Percentiles rank a stretch among this genome's conserved stretches.
These are phyloP conservation scores for Brassica juncea DNA, from an alignment of 345 rosid species.

Conservation along the genomic window DNA sequence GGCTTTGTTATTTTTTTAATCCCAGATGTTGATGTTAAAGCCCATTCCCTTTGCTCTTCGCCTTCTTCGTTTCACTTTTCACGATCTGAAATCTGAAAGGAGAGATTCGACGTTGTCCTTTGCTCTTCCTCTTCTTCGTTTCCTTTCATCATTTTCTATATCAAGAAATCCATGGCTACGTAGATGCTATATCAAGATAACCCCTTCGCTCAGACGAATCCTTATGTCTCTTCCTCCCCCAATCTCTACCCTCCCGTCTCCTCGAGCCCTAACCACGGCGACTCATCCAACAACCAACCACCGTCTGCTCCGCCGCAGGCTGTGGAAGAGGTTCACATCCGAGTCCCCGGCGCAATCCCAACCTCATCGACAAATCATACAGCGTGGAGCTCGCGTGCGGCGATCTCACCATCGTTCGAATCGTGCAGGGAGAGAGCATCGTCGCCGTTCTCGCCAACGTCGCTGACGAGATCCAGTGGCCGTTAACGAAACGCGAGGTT, in stretches of 20 bases:
- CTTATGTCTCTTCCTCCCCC: constrained; percentile 41
- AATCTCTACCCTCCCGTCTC: constrained; percentile 60
- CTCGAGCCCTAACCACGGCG: constrained; percentile 44
- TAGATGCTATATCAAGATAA: constrained; percentile 1
- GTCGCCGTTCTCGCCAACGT: constrained; percentile 67
- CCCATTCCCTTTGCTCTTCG: too few relatives aligned
- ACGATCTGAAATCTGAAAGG: too few relatives aligned
- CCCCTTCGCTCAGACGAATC: constrained; percentile 30
- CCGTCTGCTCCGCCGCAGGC: constrained; percentile 28
- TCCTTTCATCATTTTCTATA: too few relatives aligned
- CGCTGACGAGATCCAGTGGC: constrained; percentile 76
- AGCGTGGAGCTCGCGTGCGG: constrained; percentile 76
- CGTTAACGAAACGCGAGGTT: constrained; percentile 56
- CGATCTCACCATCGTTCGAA: constrained; percentile 54
- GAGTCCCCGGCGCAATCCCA: constrained; percentile 62
- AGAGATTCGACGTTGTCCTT: too few relatives aligned
- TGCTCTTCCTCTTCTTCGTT: too few relatives aligned
- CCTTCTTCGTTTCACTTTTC: too few relatives aligned
- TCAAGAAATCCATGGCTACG: too few relatives aligned
- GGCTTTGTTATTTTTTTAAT: too few relatives aligned
- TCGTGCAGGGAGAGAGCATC: constrained; percentile 54
- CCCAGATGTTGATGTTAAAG: too few relatives aligned
- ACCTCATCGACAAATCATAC: constrained; percentile 59
- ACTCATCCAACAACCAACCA: constrained; percentile 26
- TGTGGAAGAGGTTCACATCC: constrained; percentile 52